phyloP scores from a whole-genome alignment of 2,329 filamentous ascomycete species.

The Myriangium duriaei region DNA sequence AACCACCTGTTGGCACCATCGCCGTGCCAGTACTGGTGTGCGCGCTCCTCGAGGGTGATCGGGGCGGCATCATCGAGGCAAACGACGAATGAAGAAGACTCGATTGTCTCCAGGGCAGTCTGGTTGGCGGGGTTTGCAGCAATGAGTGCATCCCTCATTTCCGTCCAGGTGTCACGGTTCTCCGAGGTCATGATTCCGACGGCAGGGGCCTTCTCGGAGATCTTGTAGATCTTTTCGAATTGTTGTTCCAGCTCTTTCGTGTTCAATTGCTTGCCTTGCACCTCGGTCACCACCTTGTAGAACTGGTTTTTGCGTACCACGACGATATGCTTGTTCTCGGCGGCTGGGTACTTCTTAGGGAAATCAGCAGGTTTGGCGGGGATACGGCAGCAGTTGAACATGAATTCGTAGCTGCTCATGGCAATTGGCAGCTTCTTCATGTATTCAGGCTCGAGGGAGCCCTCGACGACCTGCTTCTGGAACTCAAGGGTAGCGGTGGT shows the following conservation, averaged over 20 bases:
- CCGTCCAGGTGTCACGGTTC: constrained; percentile 87
- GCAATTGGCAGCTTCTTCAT: constrained; percentile 96
- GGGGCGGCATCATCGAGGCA: constrained; percentile 87
- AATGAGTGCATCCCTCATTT: constrained; percentile 62
- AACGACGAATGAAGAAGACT: constrained; percentile 79
- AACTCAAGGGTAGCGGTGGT: constrained; percentile 79
- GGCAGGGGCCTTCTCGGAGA: constrained; percentile 57
- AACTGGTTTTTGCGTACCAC: constrained; percentile 93
- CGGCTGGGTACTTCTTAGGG: constrained; percentile 63
- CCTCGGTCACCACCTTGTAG: constrained; percentile 78
- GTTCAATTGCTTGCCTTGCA: constrained; percentile 75
- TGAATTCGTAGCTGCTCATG: constrained; percentile 97
- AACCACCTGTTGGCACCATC: constrained; percentile 94
- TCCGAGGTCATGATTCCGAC: constrained; percentile 80
- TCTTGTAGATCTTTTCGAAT: constrained; percentile 72
- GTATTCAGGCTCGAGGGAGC: constrained; percentile 86
- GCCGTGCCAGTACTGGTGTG: constrained; percentile 95
- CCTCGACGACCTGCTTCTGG: constrained; percentile 78
- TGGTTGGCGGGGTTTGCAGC: constrained; percentile 68
- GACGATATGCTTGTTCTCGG: constrained; percentile 74
- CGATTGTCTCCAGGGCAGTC: constrained; percentile 64
- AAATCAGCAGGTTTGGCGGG: constrained; percentile 72
- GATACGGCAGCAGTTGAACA: constrained; percentile 92
- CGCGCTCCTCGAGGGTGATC: constrained; percentile 88
- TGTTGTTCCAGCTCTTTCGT: constrained; percentile 80